Evolutionary conservation across 2,329 filamentous ascomycete species (phyloP), one percentile per base, ranked within the genome.

Genomic region (Tolypocladium ovalisporum): DNA sequence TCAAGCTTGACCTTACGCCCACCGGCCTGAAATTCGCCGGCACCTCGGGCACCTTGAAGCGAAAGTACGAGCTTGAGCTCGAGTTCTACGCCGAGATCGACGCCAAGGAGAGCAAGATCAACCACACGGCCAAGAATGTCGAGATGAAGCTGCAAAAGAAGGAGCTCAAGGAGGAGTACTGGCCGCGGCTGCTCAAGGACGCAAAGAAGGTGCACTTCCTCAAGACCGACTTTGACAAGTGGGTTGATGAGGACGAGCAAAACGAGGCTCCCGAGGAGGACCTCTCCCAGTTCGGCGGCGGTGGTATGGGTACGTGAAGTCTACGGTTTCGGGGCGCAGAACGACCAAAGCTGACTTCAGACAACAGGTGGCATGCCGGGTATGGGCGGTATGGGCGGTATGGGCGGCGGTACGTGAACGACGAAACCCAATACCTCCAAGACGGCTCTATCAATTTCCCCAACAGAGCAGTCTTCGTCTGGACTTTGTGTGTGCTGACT

Each of bases 161-260:
- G 86, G 91, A 96, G 70, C 82, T 94, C 63, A 89, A 91, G 76
- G 85, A 90, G 69, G 90, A 94, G 76, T 97, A 87, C 84, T 99
- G 94, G 94, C 92, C 92, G 62, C 86, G 94, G 63, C 82, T 99
- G 68, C 82, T 97, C 72, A 97, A 97, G 86, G 89, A 93, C 60
- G 75, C 79, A 65, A 87, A 90, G 82, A 96, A 90, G 80, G 78
- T 89, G 57, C 94, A 97, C 78, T 99, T 91, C 84, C 77, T 99
- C 69, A 96, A 96, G 87, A 97, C 94, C 63, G 88, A 99, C 78
- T 99, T 99, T 68, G 92, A 97, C 80, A 97, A 96, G 88, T 97
- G 92, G 92, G 89, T 96, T 68, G 92, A 97, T 66, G 90, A 97
- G 84, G 92, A 99, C 71, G 94, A 99, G 83, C 94, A 99, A 79